Conservation (phyloP, 495 filamentous ascomycete genomes). For the Penicillium paxilli region DNA sequence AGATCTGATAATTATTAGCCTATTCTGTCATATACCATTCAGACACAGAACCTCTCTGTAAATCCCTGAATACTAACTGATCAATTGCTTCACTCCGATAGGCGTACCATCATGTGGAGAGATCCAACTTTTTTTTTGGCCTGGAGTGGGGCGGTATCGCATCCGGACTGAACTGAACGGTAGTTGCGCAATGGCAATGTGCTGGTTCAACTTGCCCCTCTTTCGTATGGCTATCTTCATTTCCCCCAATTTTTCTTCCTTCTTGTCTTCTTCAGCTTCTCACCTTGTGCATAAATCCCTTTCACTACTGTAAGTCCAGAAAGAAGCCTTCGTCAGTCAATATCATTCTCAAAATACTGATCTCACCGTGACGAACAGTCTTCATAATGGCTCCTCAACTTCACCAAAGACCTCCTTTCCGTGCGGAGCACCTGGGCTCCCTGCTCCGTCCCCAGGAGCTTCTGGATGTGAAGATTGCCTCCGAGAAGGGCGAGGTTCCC, state of each 20-base stretch:
- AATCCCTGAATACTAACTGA: not conserved
- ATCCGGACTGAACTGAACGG: not conserved
- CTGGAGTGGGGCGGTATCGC: not conserved
- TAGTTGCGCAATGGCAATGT: conserved; percentile 1
- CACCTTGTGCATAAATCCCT: not conserved
- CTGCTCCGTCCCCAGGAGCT: conserved; percentile 72
- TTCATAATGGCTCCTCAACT: conserved; percentile 40
- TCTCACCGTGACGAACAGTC: not conserved
- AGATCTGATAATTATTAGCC: no score
- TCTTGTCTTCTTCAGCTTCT: not conserved
- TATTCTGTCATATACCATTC: no score
- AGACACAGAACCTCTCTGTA: no score
- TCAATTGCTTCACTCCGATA: conserved; percentile 8
- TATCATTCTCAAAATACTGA: not conserved
- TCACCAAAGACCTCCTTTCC: conserved; percentile 69
- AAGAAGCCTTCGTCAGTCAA: no score
- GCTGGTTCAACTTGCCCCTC: conserved; percentile 25
- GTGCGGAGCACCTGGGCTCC: conserved; percentile 83
- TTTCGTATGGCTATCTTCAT: not conserved
- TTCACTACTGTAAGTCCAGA: not conserved
- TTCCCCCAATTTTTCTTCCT: not conserved
- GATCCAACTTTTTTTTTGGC: conserved; percentile 8
- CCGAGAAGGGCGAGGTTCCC: conserved; percentile 49
- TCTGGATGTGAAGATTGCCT: conserved; percentile 59
- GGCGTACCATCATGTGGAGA: conserved; percentile 14